Evolutionary conservation across 495 filamentous ascomycete species (phyloP).

Genomic region (Cladorrhinum samala): DNA sequence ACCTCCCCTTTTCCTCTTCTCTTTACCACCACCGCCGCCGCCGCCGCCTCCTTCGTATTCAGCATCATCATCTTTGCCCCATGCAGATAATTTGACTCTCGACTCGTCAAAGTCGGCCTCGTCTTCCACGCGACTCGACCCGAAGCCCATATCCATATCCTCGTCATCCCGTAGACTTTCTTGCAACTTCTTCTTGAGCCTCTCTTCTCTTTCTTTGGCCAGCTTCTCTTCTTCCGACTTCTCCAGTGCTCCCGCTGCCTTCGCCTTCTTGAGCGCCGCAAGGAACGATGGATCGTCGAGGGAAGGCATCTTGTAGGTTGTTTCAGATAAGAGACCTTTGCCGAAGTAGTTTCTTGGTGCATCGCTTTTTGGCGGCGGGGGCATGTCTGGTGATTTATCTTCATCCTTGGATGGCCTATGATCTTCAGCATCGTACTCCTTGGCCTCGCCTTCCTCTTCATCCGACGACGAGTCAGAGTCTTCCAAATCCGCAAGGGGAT

Average conservation of each 20-base stretch:
- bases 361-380: constrained; percentile 36
- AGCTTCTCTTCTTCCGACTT: constrained; percentile 40
- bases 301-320: constrained; percentile 44
- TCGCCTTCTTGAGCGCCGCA: constrained; percentile 80
- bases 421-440: constrained; percentile 10
- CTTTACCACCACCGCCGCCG: constrained; percentile 42
- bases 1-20: constrained; percentile 69
- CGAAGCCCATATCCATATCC: constrained; percentile 93
- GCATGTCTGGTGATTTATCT: constrained; percentile 27
- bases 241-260: constrained; percentile 55
- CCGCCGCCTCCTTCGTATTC: constrained; percentile 45
- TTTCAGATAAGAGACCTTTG: constrained; percentile 33
- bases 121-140: constrained; percentile 74
- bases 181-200: constrained; percentile 68
- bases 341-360: constrained; percentile 56
- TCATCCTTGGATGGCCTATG: constrained; percentile 9
- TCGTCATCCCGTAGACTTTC: constrained; percentile 76
- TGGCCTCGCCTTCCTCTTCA: constrained; percentile 19
- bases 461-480: constrained; percentile 43
- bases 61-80: constrained; percentile 44
- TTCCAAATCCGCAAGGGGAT: constrained; percentile 71
- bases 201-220: constrained; percentile 48
- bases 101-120: constrained; percentile 60
- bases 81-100: constrained; percentile 60
- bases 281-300: constrained; percentile 73